Evolutionary conservation across 176 grass and related monocot genomes (phyloP), one percentile per base, ranked within the genome.

Genomic region (Avena insularis): DNA sequence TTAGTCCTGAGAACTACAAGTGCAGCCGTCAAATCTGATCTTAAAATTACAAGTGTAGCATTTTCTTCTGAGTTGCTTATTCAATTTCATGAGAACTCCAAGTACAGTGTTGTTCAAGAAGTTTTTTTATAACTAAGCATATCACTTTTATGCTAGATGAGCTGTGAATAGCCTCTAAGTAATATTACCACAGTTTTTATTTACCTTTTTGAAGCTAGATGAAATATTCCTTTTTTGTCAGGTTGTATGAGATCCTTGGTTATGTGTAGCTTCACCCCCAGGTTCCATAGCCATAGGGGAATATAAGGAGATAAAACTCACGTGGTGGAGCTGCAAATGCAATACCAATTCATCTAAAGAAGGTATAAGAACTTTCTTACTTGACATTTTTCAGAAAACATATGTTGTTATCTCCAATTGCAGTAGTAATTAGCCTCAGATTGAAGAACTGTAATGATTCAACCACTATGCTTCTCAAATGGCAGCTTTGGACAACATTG

Each of bases 401-500:
- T 36, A 46, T 87, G 17, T 55, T 4, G 11, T 55, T 11, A 77
- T 55, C 61, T 87, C 35, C 51, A 29, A 70, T 23, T 91, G 68
- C 83, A 97, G 93, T 91, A 97, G 67, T 90, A 85, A 76, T 87
- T 97, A 79, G 85, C 85, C 19, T 91, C 92, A 29, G 89, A 86
- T 12, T 23, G 83, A 92, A 78, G 91, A 97, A 82, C 69, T 93
- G 20, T 58, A 78, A 79, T 85, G 89, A 56, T 97, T 97, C 61
- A 85, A 87, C 23, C 88, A 86, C 19, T 89, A 92, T 56, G 95
- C 95, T 65, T 87, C 95, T 79, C 95, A 97, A 85, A 93, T 95
- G 95, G 95, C 93, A 36, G 95, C 95, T 79, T 81, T 97, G 61
- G 95, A 97, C 83, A 95, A 95, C 66, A 97, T 92, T 43, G 93